A percentile compares a stretch with the other conserved stretches of the same genome.
Conservation (phyloP, 2,329 filamentous ascomycete species). For the Trematosphaeria pertusa region DNA sequence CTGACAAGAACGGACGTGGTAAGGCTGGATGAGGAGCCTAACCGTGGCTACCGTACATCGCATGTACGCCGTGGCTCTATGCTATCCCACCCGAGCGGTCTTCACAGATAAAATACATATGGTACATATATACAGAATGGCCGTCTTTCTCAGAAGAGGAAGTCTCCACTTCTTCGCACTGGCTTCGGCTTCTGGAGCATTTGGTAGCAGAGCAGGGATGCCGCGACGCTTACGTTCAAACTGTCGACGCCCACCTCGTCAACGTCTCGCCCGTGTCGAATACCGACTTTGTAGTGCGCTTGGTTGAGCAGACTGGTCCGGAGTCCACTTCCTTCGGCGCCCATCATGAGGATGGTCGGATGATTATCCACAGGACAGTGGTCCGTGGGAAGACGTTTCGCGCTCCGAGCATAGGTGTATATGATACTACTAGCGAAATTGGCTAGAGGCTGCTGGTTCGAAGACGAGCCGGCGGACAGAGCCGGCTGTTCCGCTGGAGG, state of each 20-base stretch:
- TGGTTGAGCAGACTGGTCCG: conserved; percentile 51
- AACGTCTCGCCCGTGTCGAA: conserved; percentile 60
- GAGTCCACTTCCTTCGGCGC: conserved; percentile 42
- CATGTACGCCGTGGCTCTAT: too few relatives aligned
- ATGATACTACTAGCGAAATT: conserved; percentile 24
- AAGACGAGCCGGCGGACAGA: conserved; percentile 24
- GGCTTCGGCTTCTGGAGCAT: conserved; percentile 62
- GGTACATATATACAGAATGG: conserved; percentile 17
- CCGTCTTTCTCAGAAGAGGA: conserved; percentile 30
- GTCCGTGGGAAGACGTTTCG: conserved; percentile 23
- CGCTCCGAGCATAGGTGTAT: conserved; percentile 31
- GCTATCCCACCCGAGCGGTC: too few relatives aligned
- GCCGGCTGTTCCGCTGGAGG: conserved; percentile 38
- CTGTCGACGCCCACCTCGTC: conserved; percentile 75
- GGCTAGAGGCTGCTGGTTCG: neutral
- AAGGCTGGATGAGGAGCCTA: too few relatives aligned
- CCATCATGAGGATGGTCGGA: conserved; percentile 79
- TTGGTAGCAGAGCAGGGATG: conserved; percentile 74
- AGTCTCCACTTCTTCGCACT: conserved; percentile 19
- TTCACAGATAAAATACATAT: too few relatives aligned
- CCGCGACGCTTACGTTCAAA: conserved; percentile 90
- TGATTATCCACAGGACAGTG: conserved; percentile 46
- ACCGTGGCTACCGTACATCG: too few relatives aligned
- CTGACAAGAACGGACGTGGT: too few relatives aligned
- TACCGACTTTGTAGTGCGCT: conserved; percentile 69